A percentile compares a stretch with the other conserved stretches of the same genome.
phyloP scores from a whole-genome alignment of 2,329 filamentous ascomycete genomes.

The Stachybotrys elegans region DNA sequence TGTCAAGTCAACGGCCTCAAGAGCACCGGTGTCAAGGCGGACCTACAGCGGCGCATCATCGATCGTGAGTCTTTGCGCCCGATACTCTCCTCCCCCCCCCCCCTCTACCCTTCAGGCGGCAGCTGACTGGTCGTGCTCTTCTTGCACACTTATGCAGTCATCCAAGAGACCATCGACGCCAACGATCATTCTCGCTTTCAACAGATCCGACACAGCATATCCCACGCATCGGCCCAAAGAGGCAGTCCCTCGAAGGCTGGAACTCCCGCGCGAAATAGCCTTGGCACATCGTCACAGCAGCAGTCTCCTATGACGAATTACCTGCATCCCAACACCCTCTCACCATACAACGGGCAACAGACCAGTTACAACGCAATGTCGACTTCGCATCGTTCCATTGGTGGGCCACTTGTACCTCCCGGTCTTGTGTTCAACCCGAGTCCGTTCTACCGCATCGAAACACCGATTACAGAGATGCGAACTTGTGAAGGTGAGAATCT shows the following conservation, averaged over 20 bases:
- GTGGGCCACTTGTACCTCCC: too few relatives aligned
- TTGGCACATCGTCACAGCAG: too few relatives aligned
- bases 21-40: conserved; percentile 79
- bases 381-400: too few relatives aligned
- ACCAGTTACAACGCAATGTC: too few relatives aligned
- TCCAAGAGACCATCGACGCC: conserved; percentile 31
- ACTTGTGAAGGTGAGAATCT: conserved; percentile 70
- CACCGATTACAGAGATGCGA: conserved; percentile 58
- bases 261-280: too few relatives aligned
- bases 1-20: conserved; percentile 69
- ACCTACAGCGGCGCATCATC: conserved; percentile 73
- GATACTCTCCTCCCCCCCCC: background rate
- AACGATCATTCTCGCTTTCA: conserved; percentile 36
- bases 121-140: background rate
- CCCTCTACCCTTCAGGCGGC: background rate
- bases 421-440: conserved; percentile 56
- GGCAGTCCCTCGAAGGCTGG: conserved; percentile 19
- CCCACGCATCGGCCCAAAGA: conserved; percentile 24
- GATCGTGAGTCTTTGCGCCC: conserved; percentile 55
- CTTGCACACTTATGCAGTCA: conserved; percentile 30
- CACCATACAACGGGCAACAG: too few relatives aligned
- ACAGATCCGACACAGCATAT: conserved; percentile 38
- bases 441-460: conserved; percentile 74
- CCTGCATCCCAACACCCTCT: too few relatives aligned
- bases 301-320: too few relatives aligned